These are phyloP conservation scores for Volvox carteri DNA, from an alignment of 163 green algal species.

Conservation along the genomic window DNA sequence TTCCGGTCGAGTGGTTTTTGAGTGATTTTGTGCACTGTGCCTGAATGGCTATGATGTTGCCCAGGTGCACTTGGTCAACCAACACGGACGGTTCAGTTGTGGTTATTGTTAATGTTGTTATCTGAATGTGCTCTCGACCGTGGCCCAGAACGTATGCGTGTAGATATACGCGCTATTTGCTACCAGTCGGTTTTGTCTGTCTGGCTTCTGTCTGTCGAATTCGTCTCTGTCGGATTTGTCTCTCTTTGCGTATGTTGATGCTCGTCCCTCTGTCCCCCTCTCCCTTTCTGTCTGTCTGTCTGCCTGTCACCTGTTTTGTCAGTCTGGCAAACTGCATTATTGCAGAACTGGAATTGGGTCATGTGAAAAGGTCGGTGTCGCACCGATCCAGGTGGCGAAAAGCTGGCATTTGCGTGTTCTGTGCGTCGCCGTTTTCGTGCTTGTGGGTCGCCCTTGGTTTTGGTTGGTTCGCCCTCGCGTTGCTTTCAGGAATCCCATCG, in stretches of 20 bases:
- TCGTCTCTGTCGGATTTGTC: background rate
- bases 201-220: background rate
- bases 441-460: background rate
- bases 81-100: too few relatives aligned
- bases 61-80: too few relatives aligned
- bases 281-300: too few relatives aligned
- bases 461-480: background rate
- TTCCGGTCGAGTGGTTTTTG: too few relatives aligned
- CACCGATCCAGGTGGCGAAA: background rate
- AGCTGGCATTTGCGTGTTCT: background rate
- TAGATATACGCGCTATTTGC: too few relatives aligned
- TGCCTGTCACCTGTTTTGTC: background rate
- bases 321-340: background rate
- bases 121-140: too few relatives aligned
- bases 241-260: background rate
- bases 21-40: too few relatives aligned
- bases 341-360: background rate
- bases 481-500: too few relatives aligned
- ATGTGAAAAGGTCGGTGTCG: background rate
- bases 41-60: too few relatives aligned
- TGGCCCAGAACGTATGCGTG: too few relatives aligned
- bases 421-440: background rate
- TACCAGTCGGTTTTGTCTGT: background rate
- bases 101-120: too few relatives aligned
- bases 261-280: too few relatives aligned